A percentile compares a stretch with the other conserved stretches of the same genome.
Evolutionary conservation across 1,284 basidiomycete species (phyloP).

Genomic region (Malassezia yamatoensis): DNA sequence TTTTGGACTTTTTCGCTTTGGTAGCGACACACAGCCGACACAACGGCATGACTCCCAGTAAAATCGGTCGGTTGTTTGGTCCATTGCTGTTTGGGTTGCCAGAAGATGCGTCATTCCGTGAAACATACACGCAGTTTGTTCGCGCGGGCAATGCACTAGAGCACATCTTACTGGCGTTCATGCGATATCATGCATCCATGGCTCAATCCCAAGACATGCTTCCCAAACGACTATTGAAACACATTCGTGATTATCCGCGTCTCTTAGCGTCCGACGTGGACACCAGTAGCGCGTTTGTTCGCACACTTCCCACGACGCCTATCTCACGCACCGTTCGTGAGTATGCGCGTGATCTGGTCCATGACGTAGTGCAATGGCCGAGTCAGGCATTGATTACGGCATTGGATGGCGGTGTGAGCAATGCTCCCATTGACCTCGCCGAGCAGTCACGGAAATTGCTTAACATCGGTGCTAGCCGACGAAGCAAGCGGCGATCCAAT

Average conservation of each 20-base stretch:
- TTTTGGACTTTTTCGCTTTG: slow-evolving; percentile 42
- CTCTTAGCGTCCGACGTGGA: slow-evolving; percentile 31
- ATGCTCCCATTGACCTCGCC: slow-evolving; percentile 33
- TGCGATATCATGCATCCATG: slow-evolving; percentile 28
- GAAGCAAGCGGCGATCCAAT: background rate
- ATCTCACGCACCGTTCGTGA: slow-evolving; percentile 37
- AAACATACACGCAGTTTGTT: slow-evolving; percentile 40
- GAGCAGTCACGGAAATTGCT: slow-evolving; percentile 40
- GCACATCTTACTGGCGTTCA: slow-evolving; percentile 42
- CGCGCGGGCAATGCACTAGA: slow-evolving; percentile 41
- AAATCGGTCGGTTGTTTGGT: slow-evolving; percentile 37
- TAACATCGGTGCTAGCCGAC: slow-evolving; percentile 18
- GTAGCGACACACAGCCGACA: slow-evolving; percentile 40
- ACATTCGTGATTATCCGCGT: slow-evolving; percentile 34
- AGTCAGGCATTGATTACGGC: background rate
- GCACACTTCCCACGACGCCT: slow-evolving; percentile 34
- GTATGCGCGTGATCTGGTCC: slow-evolving; percentile 39
- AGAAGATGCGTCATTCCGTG: slow-evolving; percentile 42
- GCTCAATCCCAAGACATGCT: slow-evolving; percentile 11
- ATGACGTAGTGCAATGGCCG: slow-evolving; percentile 25
- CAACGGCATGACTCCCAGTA: slow-evolving; percentile 45
- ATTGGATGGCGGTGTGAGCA: slow-evolving; percentile 11
- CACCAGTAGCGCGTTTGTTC: slow-evolving; percentile 20
- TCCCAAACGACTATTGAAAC: slow-evolving; percentile 32
- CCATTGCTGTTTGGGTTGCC: slow-evolving; percentile 41